Conservation (phyloP, 169 alveolate species). For the Plasmodium gallinaceum region DNA sequence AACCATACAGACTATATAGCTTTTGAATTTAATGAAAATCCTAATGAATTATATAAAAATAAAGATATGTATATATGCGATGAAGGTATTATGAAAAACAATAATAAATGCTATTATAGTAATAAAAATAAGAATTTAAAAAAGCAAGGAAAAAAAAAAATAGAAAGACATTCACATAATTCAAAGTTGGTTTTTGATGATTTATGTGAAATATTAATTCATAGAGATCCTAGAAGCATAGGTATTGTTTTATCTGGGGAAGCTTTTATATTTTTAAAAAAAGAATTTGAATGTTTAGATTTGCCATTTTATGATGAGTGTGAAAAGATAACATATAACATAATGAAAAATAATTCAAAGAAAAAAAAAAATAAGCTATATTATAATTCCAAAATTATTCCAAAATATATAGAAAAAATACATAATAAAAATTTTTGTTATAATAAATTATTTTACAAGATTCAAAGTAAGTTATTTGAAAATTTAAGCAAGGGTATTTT, state of each 20-base stretch:
- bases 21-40: too few species aligned
- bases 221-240: conserved; percentile 1
- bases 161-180: not conserved
- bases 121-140: not conserved
- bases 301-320: conserved; percentile 7
- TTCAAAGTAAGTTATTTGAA: not conserved
- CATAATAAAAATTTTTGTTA: not conserved
- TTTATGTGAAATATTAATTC: conserved; percentile 2
- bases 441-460: not conserved
- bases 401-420: not conserved
- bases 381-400: not conserved
- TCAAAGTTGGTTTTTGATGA: not conserved
- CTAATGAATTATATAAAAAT: too few species aligned
- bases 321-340: not conserved
- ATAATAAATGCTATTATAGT: not conserved
- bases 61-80: too few species aligned
- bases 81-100: not conserved
- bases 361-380: not conserved
- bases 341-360: not conserved
- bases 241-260: not conserved
- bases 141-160: not conserved
- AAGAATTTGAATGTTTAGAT: not conserved
- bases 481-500: not conserved
- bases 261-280: conserved; percentile 12
- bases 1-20: not conserved